A percentile compares a stretch with the other conserved stretches of the same genome.
These are phyloP conservation scores for Cryptococcus neoformans DNA, from an alignment of 1,284 basidiomycete genomes.

Conservation along the genomic window DNA sequence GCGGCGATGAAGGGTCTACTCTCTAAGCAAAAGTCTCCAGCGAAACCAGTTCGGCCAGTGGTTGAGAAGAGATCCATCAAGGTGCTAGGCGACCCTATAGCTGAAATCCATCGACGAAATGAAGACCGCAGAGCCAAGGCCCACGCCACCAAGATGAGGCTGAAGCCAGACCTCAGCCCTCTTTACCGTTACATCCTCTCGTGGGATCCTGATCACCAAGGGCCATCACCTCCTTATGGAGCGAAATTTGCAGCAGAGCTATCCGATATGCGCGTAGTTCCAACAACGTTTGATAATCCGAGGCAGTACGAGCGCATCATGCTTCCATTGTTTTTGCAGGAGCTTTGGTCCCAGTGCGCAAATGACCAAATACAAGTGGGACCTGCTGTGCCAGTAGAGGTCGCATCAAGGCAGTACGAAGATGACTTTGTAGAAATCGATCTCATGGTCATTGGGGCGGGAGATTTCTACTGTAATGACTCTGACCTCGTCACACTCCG, in stretches of 20 bases:
- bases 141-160: constrained; percentile 63
- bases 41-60: constrained; percentile 50
- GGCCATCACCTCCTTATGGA: constrained; percentile 55
- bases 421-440: constrained; percentile 48
- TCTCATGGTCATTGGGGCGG: constrained; percentile 50
- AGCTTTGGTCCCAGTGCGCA: constrained; percentile 88
- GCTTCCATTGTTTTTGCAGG: constrained; percentile 82
- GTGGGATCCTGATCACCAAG: constrained; percentile 77
- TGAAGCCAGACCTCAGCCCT: constrained; percentile 75
- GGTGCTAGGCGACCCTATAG: constrained; percentile 53
- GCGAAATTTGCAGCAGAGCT: constrained; percentile 52
- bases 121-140: constrained; percentile 61
- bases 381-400: constrained; percentile 65
- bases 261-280: constrained; percentile 53
- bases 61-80: constrained; percentile 66
- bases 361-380: constrained; percentile 61
- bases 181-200: constrained; percentile 78
- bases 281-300: constrained; percentile 64
- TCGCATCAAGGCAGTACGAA: constrained; percentile 53
- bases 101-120: constrained; percentile 45
- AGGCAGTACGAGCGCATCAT: constrained; percentile 72
- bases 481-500: constrained; percentile 74
- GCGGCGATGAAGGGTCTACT: constrained; percentile 61
- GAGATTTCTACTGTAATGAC: constrained; percentile 74
- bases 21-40: constrained; percentile 61